phyloP scores from a whole-genome alignment of 2,329 filamentous ascomycete species.

The Fusarium haematococcum region DNA sequence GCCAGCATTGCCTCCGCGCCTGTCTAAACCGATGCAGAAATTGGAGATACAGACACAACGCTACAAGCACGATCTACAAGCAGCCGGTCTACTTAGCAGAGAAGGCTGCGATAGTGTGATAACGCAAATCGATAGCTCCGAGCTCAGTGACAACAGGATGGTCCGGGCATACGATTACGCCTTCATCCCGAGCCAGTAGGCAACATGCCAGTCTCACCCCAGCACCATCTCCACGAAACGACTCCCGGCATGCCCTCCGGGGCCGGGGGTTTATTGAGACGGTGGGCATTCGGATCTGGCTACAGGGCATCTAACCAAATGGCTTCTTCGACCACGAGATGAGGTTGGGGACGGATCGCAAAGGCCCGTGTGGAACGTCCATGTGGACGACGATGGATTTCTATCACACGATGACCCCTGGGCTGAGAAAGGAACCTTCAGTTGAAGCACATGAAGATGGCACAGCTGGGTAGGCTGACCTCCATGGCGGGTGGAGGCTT shows the following conservation, averaged over 20 bases:
- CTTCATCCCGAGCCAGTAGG: slow-evolving; percentile 18
- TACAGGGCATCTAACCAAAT: slow-evolving; percentile 14
- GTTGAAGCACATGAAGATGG: slow-evolving; percentile 4
- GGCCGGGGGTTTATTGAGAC: slow-evolving; percentile 23
- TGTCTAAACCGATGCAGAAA: slow-evolving; percentile 1
- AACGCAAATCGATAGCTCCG: slow-evolving; percentile 27
- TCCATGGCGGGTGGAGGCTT: slow-evolving; percentile 30
- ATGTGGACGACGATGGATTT: slow-evolving; percentile 15
- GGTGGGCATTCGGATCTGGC: slow-evolving; percentile 27
- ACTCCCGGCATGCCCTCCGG: slow-evolving; percentile 31
- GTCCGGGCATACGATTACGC: slow-evolving; percentile 33
- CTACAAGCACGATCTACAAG: slow-evolving; percentile 24
- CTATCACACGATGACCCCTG: slow-evolving; percentile 18
- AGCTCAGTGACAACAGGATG: slow-evolving; percentile 19
- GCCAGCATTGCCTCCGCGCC: slow-evolving; percentile 12
- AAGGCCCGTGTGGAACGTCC: slow-evolving; percentile 17
- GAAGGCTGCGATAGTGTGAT: slow-evolving; percentile 21
- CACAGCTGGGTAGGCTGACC: slow-evolving; percentile 15
- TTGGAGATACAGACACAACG: slow-evolving; percentile 18
- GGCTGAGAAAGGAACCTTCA: slow-evolving; percentile 8
- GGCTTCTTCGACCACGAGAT: slow-evolving; percentile 1
- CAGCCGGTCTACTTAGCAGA: slow-evolving; percentile 13
- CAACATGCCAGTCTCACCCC: slow-evolving; percentile 16
- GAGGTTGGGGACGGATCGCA: slow-evolving; percentile 16
- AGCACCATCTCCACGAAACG: slow-evolving; percentile 28